A percentile compares a stretch with the other conserved stretches of the same genome.
Evolutionary conservation across 2,329 filamentous ascomycete species (phyloP).

Genomic region (Onygenales sp.): DNA sequence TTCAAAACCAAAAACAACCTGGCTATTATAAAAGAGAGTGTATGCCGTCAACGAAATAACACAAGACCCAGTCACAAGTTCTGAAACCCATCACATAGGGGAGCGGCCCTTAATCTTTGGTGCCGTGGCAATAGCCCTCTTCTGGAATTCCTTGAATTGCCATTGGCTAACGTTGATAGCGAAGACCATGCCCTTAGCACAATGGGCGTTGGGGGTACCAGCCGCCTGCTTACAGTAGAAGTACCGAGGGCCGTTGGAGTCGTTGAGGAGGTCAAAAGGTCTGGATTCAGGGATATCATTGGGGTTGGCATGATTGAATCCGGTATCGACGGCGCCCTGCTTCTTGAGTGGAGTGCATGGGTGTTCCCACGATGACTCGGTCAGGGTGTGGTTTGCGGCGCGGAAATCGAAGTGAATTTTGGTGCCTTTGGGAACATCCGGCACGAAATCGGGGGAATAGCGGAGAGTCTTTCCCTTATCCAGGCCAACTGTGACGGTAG

Average conservation of each 20-base stretch:
- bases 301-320: constrained; percentile 56
- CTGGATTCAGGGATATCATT: constrained; percentile 64
- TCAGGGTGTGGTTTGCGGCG: constrained; percentile 63
- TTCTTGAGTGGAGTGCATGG: constrained; percentile 52
- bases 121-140: constrained; percentile 48
- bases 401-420: constrained; percentile 64
- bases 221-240: constrained; percentile 60
- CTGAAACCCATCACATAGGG: background rate
- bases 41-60: background rate
- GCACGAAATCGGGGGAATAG: constrained; percentile 53
- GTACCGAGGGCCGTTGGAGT: constrained; percentile 54
- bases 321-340: constrained; percentile 59
- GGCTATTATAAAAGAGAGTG: background rate
- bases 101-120: background rate
- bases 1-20: background rate
- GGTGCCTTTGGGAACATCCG: constrained; percentile 52
- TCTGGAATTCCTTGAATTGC: constrained; percentile 66
- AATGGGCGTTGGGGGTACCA: constrained; percentile 41
- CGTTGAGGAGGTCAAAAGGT: constrained; percentile 6
- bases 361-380: constrained; percentile 58
- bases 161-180: constrained; percentile 63
- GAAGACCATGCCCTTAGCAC: constrained; percentile 67
- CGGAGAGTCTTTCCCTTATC: constrained; percentile 44
- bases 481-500: constrained; percentile 55
- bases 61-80: no score